Percentiles rank a stretch among this genome's conserved stretches.
These are phyloP conservation scores for Cercospora sp. DNA, from an alignment of 2,329 filamentous ascomycete species.

Conservation along the genomic window DNA sequence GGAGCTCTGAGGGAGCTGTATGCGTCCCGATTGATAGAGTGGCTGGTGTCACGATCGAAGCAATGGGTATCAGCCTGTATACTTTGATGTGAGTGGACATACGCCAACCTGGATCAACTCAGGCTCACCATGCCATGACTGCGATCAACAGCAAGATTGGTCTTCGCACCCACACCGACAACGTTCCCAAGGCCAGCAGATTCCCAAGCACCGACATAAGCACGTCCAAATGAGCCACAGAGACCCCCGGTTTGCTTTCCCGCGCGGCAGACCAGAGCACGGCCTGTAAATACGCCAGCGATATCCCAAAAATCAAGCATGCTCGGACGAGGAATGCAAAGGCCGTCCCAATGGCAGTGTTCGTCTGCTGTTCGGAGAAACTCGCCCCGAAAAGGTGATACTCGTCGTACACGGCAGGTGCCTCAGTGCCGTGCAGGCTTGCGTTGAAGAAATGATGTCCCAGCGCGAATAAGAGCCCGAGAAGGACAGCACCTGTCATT, in stretches of 20 bases:
- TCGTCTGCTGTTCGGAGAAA: neutral
- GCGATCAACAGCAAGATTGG: constrained; percentile 5
- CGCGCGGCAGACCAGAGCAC: neutral
- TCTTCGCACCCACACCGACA: neutral
- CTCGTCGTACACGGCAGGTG: constrained; percentile 1
- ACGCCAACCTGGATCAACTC: no score
- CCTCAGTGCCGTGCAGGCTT: neutral
- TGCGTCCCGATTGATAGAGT: neutral
- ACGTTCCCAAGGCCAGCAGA: neutral
- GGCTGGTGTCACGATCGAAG: constrained; percentile 9
- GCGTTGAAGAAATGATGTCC: constrained; percentile 10
- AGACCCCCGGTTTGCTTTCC: neutral
- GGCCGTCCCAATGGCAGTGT: constrained; percentile 12
- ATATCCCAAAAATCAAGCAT: neutral
- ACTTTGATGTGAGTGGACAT: neutral
- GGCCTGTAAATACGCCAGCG: neutral
- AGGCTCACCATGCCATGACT: neutral
- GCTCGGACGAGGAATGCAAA: constrained; percentile 11
- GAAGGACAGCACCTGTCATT: neutral
- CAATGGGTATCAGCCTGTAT: constrained; percentile 5
- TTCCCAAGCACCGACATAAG: constrained; percentile 1
- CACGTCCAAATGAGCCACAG: neutral
- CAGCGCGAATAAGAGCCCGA: neutral
- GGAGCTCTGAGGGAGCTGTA: neutral
- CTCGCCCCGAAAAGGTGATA: neutral